Percentiles rank a stretch among this genome's conserved stretches.
These are phyloP conservation scores for Cyclotella choctawhatcheeana DNA, from an alignment of 108 stramenopile genomes.

Conservation along the genomic window DNA sequence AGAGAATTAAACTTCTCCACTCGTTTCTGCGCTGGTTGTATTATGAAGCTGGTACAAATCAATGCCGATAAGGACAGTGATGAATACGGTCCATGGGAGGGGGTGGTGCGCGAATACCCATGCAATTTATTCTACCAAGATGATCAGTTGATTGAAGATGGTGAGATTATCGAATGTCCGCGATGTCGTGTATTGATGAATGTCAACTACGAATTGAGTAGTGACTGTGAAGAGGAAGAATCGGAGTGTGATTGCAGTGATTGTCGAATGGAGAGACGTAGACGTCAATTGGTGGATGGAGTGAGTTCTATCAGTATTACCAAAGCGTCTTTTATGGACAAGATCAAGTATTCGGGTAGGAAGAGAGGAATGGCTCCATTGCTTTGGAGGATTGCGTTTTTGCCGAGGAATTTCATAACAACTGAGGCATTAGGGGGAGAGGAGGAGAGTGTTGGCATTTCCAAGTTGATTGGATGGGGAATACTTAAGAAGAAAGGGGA, in stretches of 20 bases:
- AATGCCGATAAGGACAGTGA: not conserved
- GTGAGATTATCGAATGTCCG: not conserved
- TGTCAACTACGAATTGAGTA: not conserved
- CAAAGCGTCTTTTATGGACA: not conserved
- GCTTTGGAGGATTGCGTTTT: not conserved
- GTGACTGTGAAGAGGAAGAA: not conserved
- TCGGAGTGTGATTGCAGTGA: not conserved
- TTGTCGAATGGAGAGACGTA: not conserved
- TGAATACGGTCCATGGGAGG: not conserved
- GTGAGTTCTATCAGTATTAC: not conserved
- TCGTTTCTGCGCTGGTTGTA: not conserved
- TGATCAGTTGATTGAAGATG: not conserved
- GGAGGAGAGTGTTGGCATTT: not conserved
- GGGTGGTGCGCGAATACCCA: not conserved
- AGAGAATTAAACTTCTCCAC: conserved; percentile 3
- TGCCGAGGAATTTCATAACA: not conserved
- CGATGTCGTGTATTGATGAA: not conserved
- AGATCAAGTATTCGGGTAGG: not conserved
- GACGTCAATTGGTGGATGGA: not conserved
- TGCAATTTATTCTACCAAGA: not conserved
- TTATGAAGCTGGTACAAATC: not conserved
- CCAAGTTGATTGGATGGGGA: not conserved
- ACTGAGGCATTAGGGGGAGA: not conserved
- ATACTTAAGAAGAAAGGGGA: not conserved
- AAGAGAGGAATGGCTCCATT: not conserved